Base-by-base conservation (phyloP, 345 rosid genomes). In the Gossypium arboreum region DNA sequence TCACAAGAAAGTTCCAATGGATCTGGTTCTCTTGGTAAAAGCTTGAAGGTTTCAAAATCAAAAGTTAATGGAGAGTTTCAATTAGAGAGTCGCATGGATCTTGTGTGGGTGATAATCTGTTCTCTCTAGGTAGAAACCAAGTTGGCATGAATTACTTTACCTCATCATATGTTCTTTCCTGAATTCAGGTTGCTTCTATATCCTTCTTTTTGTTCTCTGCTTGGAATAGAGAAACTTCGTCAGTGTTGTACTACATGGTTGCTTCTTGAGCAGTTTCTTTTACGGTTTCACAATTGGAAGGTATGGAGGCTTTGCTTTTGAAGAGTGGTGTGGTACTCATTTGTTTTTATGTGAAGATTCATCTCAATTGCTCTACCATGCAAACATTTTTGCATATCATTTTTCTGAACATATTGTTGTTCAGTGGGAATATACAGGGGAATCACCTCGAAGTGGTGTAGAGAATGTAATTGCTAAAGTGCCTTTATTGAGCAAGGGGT, bases 201-300 rank as follows among this genome's bases (percentile, higher is more conserved):
- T 87, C 97, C 98, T 79, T 87, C 90, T 63, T 88, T 94, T 81
- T 91, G 96, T 73, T 85, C 93, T 77, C 88, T 94, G 78, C 92
- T 94, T 80, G 98, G 98, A 77, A 92, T 92, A 83, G 98, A 94
- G 84, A 90, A 86, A 80, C 93, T 94, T 78, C 96, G 97, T 60
- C 93, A 89, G 79, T 77, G 96, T 70, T 94, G 98, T 86, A 88
- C 98, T 59, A 92, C 97, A 1, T 92, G 97, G 98, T 85, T 94
- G 81, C 94, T 94, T 81, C 97, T 94, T 57, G 98, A 94, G 83
- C 97, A 92, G 73, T 90, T 89, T 88, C 93, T 94, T 75, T 80
- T 94, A 44, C 85, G 93, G 76, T 83, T 79, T 82, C 87, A 94
- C 80, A 89, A 90, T 77, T 94, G 98, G 98, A 94, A 90, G 97